These are phyloP conservation scores for Apiospora pterosperma DNA, from an alignment of 2,329 filamentous ascomycete genomes.

Conservation along the genomic window DNA sequence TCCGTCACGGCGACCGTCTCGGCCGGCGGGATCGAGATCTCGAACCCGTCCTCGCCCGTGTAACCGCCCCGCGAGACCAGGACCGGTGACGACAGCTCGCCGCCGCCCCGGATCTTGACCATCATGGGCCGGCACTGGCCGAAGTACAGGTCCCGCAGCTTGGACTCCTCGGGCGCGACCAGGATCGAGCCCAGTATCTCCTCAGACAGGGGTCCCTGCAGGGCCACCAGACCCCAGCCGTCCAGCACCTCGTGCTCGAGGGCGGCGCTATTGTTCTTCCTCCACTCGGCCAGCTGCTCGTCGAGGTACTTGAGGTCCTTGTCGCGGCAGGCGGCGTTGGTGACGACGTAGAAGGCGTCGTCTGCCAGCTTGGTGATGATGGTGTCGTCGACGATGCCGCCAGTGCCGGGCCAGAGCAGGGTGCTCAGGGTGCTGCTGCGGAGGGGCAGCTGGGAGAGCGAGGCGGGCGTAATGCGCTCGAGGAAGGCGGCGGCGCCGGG, in stretches of 20 bases:
- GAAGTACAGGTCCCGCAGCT: conserved; percentile 74
- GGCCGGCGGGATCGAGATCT: conserved; percentile 77
- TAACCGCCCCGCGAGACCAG: conserved; percentile 89
- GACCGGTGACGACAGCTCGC: conserved; percentile 45
- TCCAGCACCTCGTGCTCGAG: conserved; percentile 69
- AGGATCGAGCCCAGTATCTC: conserved; percentile 66
- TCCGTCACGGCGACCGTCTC: conserved; percentile 66
- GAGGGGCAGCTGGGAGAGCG: conserved; percentile 58
- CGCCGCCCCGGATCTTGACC: conserved; percentile 56
- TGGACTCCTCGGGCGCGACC: conserved; percentile 42
- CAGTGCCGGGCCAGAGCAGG: conserved; percentile 73
- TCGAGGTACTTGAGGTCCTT: conserved; percentile 81
- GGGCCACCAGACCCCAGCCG: conserved; percentile 75
- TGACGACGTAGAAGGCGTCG: conserved; percentile 85
- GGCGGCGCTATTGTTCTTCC: conserved; percentile 43
- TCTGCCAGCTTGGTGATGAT: conserved; percentile 78
- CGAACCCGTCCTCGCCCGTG: conserved; percentile 97
- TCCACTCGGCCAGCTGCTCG: conserved; percentile 62
- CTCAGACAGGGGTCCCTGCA: conserved; percentile 80
- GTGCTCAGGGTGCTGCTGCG: conserved; percentile 81
- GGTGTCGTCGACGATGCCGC: conserved; percentile 93
- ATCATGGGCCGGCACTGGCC: conserved; percentile 68
- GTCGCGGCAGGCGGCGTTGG: conserved; percentile 86
- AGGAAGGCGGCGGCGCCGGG: conserved; percentile 78
- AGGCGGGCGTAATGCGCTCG: conserved; percentile 77